Percentiles rank a stretch among this genome's conserved stretches.
Conservation (phyloP, 306 rosid species). For the Vigna nakashimae region DNA sequence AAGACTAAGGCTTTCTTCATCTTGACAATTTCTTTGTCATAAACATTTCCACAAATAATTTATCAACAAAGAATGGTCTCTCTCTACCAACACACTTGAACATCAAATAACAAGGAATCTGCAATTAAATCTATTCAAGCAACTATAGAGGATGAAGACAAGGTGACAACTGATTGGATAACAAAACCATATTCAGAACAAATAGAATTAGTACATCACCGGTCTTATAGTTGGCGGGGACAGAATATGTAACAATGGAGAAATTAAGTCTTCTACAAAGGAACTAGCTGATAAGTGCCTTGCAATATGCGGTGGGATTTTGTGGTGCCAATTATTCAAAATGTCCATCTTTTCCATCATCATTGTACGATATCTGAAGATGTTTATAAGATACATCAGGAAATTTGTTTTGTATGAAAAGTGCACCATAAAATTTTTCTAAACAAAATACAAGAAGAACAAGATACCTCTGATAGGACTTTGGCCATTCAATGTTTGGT, state of each 20-base stretch:
- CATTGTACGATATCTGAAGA: conserved; percentile 70
- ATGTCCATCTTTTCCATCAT: conserved; percentile 69
- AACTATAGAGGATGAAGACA: conserved; percentile 32
- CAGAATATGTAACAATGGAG: conserved; percentile 80
- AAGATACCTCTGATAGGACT: conserved; percentile 75
- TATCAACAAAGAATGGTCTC: background rate
- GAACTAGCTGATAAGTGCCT: conserved; percentile 76
- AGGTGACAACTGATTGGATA: background rate
- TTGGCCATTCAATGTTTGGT: conserved; percentile 95
- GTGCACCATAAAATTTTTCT: conserved; percentile 30
- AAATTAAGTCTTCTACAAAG: conserved; percentile 81
- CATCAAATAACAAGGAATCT: conserved; percentile 26
- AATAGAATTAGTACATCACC: conserved; percentile 59
- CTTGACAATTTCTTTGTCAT: conserved; percentile 13
- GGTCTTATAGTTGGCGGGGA: conserved; percentile 85
- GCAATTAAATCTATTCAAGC: background rate
- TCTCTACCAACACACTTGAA: conserved; percentile 8
- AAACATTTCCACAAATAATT: conserved; percentile 20
- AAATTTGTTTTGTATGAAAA: conserved; percentile 29
- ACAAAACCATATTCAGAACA: conserved; percentile 10
- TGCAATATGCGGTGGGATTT: conserved; percentile 72
- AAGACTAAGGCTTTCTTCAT: background rate
- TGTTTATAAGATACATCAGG: conserved; percentile 37
- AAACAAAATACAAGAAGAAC: conserved; percentile 37
- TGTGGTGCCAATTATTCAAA: conserved; percentile 78